A percentile compares a stretch with the other conserved stretches of the same genome.
Conservation (phyloP, 2,329 filamentous ascomycete species). For the Colletotrichum tofieldiae region DNA sequence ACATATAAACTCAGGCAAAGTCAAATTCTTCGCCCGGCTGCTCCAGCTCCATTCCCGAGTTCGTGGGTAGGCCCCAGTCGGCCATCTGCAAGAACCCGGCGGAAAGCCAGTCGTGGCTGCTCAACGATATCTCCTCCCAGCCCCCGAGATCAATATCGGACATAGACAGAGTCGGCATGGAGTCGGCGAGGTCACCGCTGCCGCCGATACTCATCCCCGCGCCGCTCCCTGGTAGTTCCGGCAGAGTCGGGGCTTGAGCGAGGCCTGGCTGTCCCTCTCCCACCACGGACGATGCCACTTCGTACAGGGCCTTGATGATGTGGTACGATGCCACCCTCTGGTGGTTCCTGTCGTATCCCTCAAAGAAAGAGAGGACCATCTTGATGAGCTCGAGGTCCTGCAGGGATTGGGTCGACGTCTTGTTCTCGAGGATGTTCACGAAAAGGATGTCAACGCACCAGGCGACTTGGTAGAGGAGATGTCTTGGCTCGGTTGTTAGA, state of each 20-base stretch:
- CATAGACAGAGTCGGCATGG: neutral
- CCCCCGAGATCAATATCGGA: neutral
- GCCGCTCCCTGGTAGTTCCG: neutral
- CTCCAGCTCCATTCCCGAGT: neutral
- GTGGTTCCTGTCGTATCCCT: neutral
- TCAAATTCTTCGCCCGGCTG: neutral
- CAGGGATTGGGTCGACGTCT: neutral
- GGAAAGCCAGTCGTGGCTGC: slow-evolving; percentile 17
- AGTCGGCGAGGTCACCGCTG: neutral
- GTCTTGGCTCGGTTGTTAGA: neutral
- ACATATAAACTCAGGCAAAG: neutral
- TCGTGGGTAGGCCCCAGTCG: neutral
- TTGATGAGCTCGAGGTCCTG: slow-evolving; percentile 7
- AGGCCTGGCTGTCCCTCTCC: neutral
- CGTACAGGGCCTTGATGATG: slow-evolving; percentile 16
- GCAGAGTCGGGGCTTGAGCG: neutral
- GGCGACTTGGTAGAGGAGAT: slow-evolving; percentile 19
- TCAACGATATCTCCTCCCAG: slow-evolving; percentile 18
- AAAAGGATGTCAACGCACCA: slow-evolving; percentile 24
- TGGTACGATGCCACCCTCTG: slow-evolving; percentile 2
- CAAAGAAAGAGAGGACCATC: slow-evolving; percentile 1
- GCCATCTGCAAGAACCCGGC: slow-evolving; percentile 24
- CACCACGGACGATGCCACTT: slow-evolving; percentile 4
- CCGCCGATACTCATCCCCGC: neutral
- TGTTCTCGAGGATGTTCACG: slow-evolving; percentile 17